These are phyloP conservation scores for Vitis hybrid DNA, from an alignment of 177 flowering plant species.

Conservation along the genomic window DNA sequence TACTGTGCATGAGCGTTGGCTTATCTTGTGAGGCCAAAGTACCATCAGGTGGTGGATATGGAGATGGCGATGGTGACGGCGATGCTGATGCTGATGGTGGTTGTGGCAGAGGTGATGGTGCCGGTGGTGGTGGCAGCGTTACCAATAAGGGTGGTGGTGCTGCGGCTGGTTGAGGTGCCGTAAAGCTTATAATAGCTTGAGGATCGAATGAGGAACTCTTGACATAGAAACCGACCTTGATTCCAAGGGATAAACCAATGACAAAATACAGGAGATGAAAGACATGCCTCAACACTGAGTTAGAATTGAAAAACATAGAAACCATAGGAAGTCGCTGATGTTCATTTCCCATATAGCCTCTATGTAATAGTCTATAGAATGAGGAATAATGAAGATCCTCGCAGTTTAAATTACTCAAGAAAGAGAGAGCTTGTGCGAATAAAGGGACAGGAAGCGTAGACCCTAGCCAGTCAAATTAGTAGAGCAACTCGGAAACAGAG, in stretches of 20 bases:
- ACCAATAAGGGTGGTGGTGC: neutral
- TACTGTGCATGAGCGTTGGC: conserved; percentile 21
- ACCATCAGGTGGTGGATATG: neutral
- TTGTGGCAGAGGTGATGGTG: conserved; percentile 6
- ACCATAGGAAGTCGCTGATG: neutral
- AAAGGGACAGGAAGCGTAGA: neutral
- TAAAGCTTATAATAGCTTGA: neutral
- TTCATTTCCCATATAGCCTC: conserved; percentile 12
- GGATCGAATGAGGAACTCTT: neutral
- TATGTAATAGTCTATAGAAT: neutral
- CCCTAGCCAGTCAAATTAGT: too few species aligned
- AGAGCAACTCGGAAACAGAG: too few species aligned
- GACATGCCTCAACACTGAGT: neutral
- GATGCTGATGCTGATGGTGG: conserved; percentile 9
- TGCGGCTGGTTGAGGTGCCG: neutral
- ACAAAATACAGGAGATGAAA: conserved; percentile 24
- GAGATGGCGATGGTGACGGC: conserved; percentile 4
- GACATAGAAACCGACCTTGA: conserved; percentile 15
- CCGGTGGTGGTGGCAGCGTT: neutral
- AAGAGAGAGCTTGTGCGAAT: neutral
- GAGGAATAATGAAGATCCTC: neutral
- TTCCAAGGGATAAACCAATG: conserved; percentile 26
- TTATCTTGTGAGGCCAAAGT: neutral
- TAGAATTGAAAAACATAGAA: conserved; percentile 12
- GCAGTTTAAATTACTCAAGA: neutral